Evolutionary conservation across 805 yeast genomes (phyloP).

Genomic region (Starmerella gropengiesseri): DNA sequence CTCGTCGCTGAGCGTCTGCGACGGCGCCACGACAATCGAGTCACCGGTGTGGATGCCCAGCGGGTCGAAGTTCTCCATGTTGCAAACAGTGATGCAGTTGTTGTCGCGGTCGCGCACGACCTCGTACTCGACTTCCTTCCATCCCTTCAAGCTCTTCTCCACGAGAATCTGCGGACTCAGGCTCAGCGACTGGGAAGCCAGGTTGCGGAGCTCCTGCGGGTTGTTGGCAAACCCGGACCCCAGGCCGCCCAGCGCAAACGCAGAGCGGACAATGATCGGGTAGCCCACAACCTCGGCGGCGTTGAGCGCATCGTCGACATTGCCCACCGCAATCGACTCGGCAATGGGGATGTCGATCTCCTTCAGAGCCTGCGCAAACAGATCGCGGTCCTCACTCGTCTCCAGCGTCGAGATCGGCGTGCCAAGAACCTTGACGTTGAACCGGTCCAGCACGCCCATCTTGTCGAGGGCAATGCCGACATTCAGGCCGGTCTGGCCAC

Average conservation of each 20-base stretch:
- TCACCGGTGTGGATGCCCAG: constrained; percentile 98
- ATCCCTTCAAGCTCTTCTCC: constrained; percentile 93
- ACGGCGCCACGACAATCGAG: constrained; percentile 97
- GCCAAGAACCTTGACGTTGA: constrained; percentile 88
- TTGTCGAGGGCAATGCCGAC: constrained; percentile 92
- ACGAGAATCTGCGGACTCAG: constrained; percentile 91
- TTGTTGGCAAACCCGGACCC: constrained; percentile 95
- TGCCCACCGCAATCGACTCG: constrained; percentile 88
- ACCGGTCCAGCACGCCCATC: constrained; percentile 86
- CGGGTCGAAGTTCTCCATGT: constrained; percentile 98
- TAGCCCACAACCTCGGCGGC: constrained; percentile 86
- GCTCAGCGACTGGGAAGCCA: constrained; percentile 80
- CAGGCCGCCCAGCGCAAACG: constrained; percentile 92
- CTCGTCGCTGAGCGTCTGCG: constrained; percentile 92
- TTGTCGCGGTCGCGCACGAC: constrained; percentile 94
- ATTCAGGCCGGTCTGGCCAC: constrained; percentile 96
- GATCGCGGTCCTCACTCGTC: constrained; percentile 94
- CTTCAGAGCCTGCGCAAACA: constrained; percentile 87
- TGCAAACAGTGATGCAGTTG: constrained; percentile 97
- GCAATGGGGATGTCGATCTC: constrained; percentile 96
- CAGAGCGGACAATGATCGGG: constrained; percentile 95
- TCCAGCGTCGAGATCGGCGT: constrained; percentile 94
- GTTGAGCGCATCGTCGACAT: constrained; percentile 80
- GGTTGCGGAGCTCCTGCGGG: constrained; percentile 68
- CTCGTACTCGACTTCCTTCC: constrained; percentile 98